Conservation (phyloP, 352 stramenopile species). For the Globisporangium nodosum region DNA sequence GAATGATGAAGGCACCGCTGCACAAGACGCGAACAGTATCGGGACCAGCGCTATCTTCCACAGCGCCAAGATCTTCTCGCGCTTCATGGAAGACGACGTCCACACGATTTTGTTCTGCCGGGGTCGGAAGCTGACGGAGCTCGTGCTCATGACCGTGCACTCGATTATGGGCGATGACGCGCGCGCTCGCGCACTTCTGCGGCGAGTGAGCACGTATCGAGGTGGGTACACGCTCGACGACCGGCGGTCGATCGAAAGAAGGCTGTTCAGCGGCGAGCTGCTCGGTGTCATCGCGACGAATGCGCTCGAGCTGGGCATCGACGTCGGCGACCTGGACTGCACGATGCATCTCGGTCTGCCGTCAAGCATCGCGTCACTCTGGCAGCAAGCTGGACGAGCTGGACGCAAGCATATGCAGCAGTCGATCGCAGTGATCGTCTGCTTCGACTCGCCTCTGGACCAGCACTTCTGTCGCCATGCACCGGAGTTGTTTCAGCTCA, state of each 20-base stretch:
- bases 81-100: conserved; percentile 85
- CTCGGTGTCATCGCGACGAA: conserved; percentile 95
- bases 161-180: conserved; percentile 50
- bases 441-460: conserved; percentile 93
- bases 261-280: conserved; percentile 94
- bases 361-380: conserved; percentile 89
- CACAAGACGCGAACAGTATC: neutral
- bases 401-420: conserved; percentile 74
- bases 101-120: conserved; percentile 96
- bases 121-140: conserved; percentile 90
- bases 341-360: conserved; percentile 96
- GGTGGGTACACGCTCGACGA: conserved; percentile 93
- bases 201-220: conserved; percentile 92
- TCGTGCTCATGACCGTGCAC: conserved; percentile 87
- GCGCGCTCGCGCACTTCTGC: conserved; percentile 40
- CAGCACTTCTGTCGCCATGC: conserved; percentile 84
- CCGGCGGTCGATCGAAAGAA: conserved; percentile 90
- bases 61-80: conserved; percentile 89
- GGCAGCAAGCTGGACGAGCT: conserved; percentile 95
- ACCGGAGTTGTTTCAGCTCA: conserved; percentile 57
- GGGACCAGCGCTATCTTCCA: conserved; percentile 81
- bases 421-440: conserved; percentile 93
- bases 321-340: conserved; percentile 92
- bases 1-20: neutral
- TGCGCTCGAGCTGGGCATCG: conserved; percentile 96